Evolutionary conservation across 352 stramenopile species (phyloP).

Genomic region (Phytophthora pseudosyringae): DNA sequence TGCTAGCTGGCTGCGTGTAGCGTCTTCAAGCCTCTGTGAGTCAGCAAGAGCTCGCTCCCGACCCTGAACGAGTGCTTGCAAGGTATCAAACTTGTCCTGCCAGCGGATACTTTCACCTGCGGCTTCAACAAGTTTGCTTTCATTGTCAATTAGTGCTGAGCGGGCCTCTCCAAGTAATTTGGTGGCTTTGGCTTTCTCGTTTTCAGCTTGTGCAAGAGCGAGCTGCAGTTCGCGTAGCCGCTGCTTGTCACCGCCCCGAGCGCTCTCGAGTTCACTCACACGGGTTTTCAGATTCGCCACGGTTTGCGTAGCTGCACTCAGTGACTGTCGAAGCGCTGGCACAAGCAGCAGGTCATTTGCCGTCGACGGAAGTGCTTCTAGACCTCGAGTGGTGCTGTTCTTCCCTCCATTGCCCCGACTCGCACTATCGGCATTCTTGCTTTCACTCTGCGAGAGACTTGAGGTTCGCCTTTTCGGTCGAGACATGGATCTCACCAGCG

Average conservation of each 20-base stretch:
- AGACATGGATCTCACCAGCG: conserved; percentile 41
- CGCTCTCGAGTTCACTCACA: conserved; percentile 39
- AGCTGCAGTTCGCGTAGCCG: conserved; percentile 43
- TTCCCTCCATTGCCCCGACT: conserved; percentile 11
- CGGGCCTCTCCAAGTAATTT: conserved; percentile 61
- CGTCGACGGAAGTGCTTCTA: conserved; percentile 16
- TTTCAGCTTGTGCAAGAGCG: conserved; percentile 29
- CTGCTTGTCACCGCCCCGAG: conserved; percentile 38
- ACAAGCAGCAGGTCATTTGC: conserved; percentile 36
- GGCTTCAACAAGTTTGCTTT: conserved; percentile 36
- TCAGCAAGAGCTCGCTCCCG: conserved; percentile 43
- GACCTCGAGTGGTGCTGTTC: conserved; percentile 4
- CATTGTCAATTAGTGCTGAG: conserved; percentile 42
- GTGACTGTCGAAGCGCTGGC: conserved; percentile 54
- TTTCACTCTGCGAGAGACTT: conserved; percentile 11
- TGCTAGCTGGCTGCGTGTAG: conserved; percentile 32
- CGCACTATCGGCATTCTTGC: conserved; percentile 7
- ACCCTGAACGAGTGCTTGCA: conserved; percentile 48
- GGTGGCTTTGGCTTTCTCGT: conserved; percentile 50
- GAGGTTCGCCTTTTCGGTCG: conserved; percentile 22
- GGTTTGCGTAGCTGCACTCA: conserved; percentile 43
- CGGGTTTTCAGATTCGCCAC: conserved; percentile 51
- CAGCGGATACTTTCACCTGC: conserved; percentile 44
- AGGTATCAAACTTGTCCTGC: conserved; percentile 46
- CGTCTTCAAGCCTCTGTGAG: conserved; percentile 39